Evolutionary conservation across 2,329 filamentous ascomycete species (phyloP).

Genomic region (Penicillium vulpinum): DNA sequence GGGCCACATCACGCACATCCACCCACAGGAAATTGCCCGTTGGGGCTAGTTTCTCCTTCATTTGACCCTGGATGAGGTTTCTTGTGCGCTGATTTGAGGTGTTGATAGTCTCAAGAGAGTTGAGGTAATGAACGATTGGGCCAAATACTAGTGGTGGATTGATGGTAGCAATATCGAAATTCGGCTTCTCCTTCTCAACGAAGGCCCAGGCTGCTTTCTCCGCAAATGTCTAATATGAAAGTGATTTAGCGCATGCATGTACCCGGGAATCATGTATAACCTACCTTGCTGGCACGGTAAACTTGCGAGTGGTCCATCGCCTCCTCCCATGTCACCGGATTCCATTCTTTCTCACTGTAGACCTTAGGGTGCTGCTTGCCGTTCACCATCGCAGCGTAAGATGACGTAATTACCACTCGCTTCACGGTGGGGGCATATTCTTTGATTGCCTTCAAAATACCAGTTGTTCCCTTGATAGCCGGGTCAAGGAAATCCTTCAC

Average conservation of each 20-base stretch:
- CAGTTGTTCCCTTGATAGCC: slow-evolving; percentile 63
- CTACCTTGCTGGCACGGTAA: slow-evolving; percentile 56
- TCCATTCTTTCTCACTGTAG: slow-evolving; percentile 46
- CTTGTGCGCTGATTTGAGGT: slow-evolving; percentile 70
- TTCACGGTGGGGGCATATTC: slow-evolving; percentile 65
- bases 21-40: slow-evolving; percentile 63
- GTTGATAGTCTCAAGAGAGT: slow-evolving; percentile 65
- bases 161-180: slow-evolving; percentile 62
- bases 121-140: slow-evolving; percentile 64
- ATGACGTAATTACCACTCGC: slow-evolving; percentile 70
- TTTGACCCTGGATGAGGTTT: slow-evolving; percentile 63
- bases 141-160: slow-evolving; percentile 65
- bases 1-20: slow-evolving; percentile 50
- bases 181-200: slow-evolving; percentile 55
- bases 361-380: slow-evolving; percentile 35
- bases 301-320: slow-evolving; percentile 37
- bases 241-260: slow-evolving; percentile 1
- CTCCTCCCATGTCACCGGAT: slow-evolving; percentile 47
- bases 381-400: slow-evolving; percentile 66
- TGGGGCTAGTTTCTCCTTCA: slow-evolving; percentile 57
- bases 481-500: slow-evolving; percentile 64
- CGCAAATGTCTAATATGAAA: slow-evolving; percentile 52
- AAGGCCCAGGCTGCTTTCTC: slow-evolving; percentile 69
- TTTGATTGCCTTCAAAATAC: slow-evolving; percentile 63
- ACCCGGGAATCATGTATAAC: background rate